Evolutionary conservation across 2,329 filamentous ascomycete species (phyloP).

Genomic region (Fusarium sp.): DNA sequence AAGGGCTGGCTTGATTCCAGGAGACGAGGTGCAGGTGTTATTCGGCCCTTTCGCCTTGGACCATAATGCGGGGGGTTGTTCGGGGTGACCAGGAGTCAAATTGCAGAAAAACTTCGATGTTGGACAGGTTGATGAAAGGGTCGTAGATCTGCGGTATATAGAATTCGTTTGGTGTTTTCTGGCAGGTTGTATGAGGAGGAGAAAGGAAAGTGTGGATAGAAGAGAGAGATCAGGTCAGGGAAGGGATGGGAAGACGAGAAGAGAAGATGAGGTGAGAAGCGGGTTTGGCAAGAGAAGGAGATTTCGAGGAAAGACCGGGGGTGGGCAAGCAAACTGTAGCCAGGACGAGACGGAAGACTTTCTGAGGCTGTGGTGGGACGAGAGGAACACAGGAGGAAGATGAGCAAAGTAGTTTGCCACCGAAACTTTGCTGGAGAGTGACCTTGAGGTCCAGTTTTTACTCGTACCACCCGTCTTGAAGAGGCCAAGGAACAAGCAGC

Average conservation of each 20-base stretch:
- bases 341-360: conserved; percentile 5
- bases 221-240: conserved; percentile 16
- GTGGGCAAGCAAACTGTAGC: conserved; percentile 6
- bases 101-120: conserved; percentile 2
- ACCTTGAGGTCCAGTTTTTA: conserved; percentile 4
- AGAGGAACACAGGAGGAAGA: not conserved
- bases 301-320: conserved; percentile 34
- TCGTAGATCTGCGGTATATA: not conserved
- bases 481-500: conserved; percentile 17
- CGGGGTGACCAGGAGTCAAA: conserved; percentile 19
- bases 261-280: conserved; percentile 34
- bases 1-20: conserved; percentile 33
- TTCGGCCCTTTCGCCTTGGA: conserved; percentile 50
- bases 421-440: not conserved
- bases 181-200: not conserved
- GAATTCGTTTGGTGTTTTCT: conserved; percentile 3
- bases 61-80: conserved; percentile 44
- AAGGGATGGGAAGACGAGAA: conserved; percentile 21
- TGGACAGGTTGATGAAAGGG: not conserved
- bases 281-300: conserved; percentile 33
- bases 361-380: conserved; percentile 17
- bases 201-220: conserved; percentile 27
- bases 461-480: conserved; percentile 28
- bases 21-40: conserved; percentile 45
- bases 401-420: not conserved